Evolutionary conservation across 2,329 filamentous ascomycete species (phyloP), one percentile per base, ranked within the genome.

Genomic region (Aspergillus phoenicis): DNA sequence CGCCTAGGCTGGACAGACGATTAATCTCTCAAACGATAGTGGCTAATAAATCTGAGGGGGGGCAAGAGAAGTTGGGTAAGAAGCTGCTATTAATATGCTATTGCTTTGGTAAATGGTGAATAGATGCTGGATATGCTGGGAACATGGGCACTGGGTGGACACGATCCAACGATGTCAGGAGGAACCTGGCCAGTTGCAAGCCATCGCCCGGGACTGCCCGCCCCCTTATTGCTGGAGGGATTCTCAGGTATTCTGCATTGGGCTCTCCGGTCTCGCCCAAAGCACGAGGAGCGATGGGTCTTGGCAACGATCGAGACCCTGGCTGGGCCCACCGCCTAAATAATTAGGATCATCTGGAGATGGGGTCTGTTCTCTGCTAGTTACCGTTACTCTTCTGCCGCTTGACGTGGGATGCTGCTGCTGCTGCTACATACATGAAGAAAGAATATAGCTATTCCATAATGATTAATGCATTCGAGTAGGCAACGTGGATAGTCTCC

Each of bases 221-320:
- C 52, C 52, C 52, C 41, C 33, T 30, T 55, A 43, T 43, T 30
- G 11, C 26, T 15, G 10, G 24, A 49, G 43, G 26, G 6, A 26
- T 7, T 26, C 26, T 7, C 26, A 26, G 13, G 11, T 15, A 10
- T 36, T 36, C 28, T 30, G 28, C 28, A 10, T 49, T 43, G 39
- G 41, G 52, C 41, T 45, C 30, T 54, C 39, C 38, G 22, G 38
- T 30, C 61, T 45, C 52, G 48, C n/a, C 53, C 48, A 41, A 36
- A 36, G 52, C 52, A 62, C 48, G 41, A 56, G 53, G 43, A 39
- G 26, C 52, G 24, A 33, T 20, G 28, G 52, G 58, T 38, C 64
- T 66, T 58, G 62, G 60, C 64, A 57, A 58, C 54, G 63, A 65
- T 66, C 63, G 64, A 66, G 64, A 66, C 64, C 63, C 63, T 65